Evolutionary conservation across 495 filamentous ascomycete species (phyloP), one percentile per base, ranked within the genome.

Genomic region (Neurospora sp.): DNA sequence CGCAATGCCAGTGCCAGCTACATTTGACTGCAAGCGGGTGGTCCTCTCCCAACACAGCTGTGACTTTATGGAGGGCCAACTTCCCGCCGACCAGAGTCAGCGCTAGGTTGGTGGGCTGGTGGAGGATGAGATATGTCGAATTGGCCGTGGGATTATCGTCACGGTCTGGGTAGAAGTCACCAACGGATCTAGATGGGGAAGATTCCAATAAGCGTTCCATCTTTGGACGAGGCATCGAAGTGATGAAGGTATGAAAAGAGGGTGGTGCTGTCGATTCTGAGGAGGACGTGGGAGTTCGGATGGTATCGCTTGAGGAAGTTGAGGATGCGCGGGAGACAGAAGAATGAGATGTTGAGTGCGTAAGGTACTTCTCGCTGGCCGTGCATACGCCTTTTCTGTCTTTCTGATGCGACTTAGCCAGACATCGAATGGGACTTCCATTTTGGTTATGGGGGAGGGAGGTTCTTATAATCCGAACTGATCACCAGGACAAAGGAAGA

Each of bases 11-110:
- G 27, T 61, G 14, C 53, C 53, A 61, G 1, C 1, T 61, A 3
- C 27, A 61, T 31, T 61, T 61, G 27, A 14, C 53, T 61, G 0
- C 6, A 6, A 61, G 53, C 0, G 53, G 53, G 6, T 61, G 5
- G 2, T 0, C 53, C 8, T 35, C 14, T 35, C 0, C 2, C 0
- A 35, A 9, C 27, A 16, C 0, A 27, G 1, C 14, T 6, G 27
- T 14, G 3, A 35, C 5, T 61, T 35, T 1, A 2, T 35, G 12
- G 2, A 61, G 53, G 2, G 53, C 1, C 0, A 31, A 1, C 7
- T 3, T 3, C 0, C 53, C 53, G 22, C 14, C 6, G 14, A 61
- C 27, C 14, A 61, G 0, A 0, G 3, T 61, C 14, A 61, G 14
- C 0, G 53, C 53, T 35, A 61, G 53, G 6, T 61, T 61, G 53